Evolutionary conservation across 768 basidiomycete species (phyloP).

Genomic region (Lactarius sanguifluus): DNA sequence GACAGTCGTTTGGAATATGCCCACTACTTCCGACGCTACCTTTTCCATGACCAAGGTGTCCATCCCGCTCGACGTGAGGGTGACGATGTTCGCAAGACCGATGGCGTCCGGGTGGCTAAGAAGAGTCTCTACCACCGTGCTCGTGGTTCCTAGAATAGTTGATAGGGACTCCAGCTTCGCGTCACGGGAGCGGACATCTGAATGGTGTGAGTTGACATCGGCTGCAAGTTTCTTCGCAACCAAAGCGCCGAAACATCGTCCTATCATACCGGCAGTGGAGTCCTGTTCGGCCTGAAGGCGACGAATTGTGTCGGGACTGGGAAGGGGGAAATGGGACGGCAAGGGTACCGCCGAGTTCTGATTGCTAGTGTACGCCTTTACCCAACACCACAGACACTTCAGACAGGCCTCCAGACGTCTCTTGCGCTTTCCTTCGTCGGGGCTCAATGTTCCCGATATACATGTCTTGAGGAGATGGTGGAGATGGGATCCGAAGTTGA

Average conservation of each 20-base stretch:
- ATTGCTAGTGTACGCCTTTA: background rate
- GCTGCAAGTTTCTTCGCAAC: background rate
- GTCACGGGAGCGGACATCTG: background rate
- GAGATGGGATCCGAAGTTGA: background rate
- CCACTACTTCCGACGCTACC: background rate
- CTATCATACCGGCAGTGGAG: background rate
- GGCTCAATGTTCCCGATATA: background rate
- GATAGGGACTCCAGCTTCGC: background rate
- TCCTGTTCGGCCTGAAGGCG: background rate
- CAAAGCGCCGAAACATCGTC: background rate
- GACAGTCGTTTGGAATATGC: background rate
- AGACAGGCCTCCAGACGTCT: background rate
- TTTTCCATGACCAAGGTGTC: background rate
- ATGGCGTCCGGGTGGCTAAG: background rate
- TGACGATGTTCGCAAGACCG: background rate
- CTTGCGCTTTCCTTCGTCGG: background rate
- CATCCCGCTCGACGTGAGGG: background rate
- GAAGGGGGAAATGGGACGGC: background rate
- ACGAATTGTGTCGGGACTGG: background rate
- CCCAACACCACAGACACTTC: background rate
- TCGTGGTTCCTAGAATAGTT: background rate
- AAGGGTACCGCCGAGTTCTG: background rate
- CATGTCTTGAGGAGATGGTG: background rate
- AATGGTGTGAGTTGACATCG: background rate
- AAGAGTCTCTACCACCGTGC: background rate